Base-by-base conservation (phyloP, 805 yeast species). In the Hanseniaspora guilliermondii region DNA sequence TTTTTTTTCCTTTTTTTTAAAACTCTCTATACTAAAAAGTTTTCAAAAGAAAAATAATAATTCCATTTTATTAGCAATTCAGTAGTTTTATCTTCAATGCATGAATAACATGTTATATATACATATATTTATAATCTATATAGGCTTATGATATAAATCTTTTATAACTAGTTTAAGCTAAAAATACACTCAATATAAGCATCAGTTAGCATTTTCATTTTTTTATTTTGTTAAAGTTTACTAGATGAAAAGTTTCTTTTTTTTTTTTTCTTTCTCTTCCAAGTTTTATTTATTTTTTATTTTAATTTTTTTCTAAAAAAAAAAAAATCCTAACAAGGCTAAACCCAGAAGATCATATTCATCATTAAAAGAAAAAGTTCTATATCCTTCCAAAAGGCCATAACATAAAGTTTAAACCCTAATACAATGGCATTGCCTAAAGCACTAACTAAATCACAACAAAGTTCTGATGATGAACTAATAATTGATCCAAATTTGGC, bases 81-180 rank as follows among this genome's bases (percentile, higher is more conserved):
- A 41, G 46, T 24, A 25, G 37, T 41, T 30, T n/a, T 33, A 19
- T 49, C 19, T 33, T 49, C 19, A 21, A 19, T 38, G 41, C 42
- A 44, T 44, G 36, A 44, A 44, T 44, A 39, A 39, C 42, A 17
- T 44, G 47, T 44, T 30, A 16, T 44, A 44, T 44, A 12, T 24
- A 44, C 47, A 44, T 44, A 30, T 44, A 44, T 44, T 44, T 32
- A 44, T 44, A 44, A 32, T 44, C 47, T 44, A 44, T 46, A 35
- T 46, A 46, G 39, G 40, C 49, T 24, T 46, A 46, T 46, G 39
- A 46, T 46, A 46, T 35, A 35, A 42, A 50, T 49, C 30, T 39
- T 35, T 14, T 50, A 27, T 50, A 36, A 35, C 44, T 22, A 30
- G 30, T 33, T 46, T 46, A 46, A 30, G 40, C 33, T 46, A 24